phyloP scores from a whole-genome alignment of 1,139 yeast genomes.

The Magnusiomyces tetraspermus region DNA sequence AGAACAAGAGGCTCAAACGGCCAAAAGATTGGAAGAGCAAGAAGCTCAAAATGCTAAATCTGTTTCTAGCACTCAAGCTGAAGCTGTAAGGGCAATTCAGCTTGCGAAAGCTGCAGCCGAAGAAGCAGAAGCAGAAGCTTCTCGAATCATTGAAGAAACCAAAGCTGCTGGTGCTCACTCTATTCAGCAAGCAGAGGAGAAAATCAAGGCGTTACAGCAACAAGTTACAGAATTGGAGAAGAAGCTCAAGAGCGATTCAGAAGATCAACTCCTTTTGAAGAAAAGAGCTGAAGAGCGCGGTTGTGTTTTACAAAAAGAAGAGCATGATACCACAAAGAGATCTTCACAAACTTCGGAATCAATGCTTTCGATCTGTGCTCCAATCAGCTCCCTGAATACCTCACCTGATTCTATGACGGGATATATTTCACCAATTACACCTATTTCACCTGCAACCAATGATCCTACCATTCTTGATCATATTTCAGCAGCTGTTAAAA shows the following conservation, averaged over 20 bases:
- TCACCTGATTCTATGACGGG: neutral
- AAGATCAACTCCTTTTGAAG: neutral
- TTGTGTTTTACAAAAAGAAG: constrained; percentile 12
- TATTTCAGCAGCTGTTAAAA: constrained; percentile 12
- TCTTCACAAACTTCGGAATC: neutral
- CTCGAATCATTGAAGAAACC: constrained; percentile 4
- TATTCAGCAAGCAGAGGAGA: constrained; percentile 1
- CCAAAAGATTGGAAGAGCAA: neutral
- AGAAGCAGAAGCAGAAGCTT: constrained; percentile 7
- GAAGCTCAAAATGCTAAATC: constrained; percentile 5
- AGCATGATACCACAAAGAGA: constrained; percentile 11
- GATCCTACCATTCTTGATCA: constrained; percentile 4
- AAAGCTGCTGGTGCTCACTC: constrained; percentile 5
- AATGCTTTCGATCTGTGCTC: constrained; percentile 13
- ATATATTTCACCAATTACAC: constrained; percentile 4
- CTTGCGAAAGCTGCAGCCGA: constrained; percentile 10
- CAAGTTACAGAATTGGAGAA: constrained; percentile 12
- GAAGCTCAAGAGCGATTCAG: neutral
- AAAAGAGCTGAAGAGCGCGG: constrained; percentile 12
- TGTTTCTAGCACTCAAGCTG: constrained; percentile 7
- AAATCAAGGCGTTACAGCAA: constrained; percentile 6
- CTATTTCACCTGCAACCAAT: constrained; percentile 2
- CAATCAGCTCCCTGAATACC: constrained; percentile 5
- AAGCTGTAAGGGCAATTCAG: constrained; percentile 5
- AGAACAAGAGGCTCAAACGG: neutral